Evolutionary conservation across 140 eudicot species (phyloP), one percentile per base, ranked within the genome.

Genomic region (Anethum foeniculum): DNA sequence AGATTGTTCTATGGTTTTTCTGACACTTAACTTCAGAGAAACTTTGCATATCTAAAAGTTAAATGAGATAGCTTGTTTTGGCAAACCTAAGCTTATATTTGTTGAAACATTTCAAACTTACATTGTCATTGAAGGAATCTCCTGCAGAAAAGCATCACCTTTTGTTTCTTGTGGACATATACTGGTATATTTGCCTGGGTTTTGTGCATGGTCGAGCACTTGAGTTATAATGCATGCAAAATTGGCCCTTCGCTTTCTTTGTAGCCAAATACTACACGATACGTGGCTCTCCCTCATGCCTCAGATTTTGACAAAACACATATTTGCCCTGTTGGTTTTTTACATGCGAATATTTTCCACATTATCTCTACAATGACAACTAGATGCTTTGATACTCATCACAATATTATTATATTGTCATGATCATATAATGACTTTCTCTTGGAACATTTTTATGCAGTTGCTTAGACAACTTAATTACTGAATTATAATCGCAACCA

Each of bases 101-200:
- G 30, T 62, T 25, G 3, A 25, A 25, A 62, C 34, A 62, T 62
- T 27, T 8, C 1, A 11, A 25, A 60, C 69, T 62, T 25, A 25
- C 69, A 60, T 25, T 1, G 16, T 62, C 69, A 12, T 6, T 38
- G 43, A 58, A 76, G 81, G 86, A 85, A 87, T 87, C 81, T 73
- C 44, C 49, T 85, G 78, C 30, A 75, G 82, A 58, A 82, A 80
- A 60, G 84, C 76, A 30, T 84, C 86, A 51, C 74, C 76, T 76
- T 48, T 79, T 76, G 81, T 44, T 56, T 79, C 83, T 47, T 47
- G 4, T 47, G 16, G 71, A 62, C 71, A 62, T 62, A 62, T 62
- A 27, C 68, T 23, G 32, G 68, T 23, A n/a, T 60, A 60, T 60
- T 60, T 60, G 68, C 32, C 32, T 60, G 10, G 32, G 4, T 9